Conservation (phyloP, 164 flowering plant genomes). For the Nymphaea colorata region DNA sequence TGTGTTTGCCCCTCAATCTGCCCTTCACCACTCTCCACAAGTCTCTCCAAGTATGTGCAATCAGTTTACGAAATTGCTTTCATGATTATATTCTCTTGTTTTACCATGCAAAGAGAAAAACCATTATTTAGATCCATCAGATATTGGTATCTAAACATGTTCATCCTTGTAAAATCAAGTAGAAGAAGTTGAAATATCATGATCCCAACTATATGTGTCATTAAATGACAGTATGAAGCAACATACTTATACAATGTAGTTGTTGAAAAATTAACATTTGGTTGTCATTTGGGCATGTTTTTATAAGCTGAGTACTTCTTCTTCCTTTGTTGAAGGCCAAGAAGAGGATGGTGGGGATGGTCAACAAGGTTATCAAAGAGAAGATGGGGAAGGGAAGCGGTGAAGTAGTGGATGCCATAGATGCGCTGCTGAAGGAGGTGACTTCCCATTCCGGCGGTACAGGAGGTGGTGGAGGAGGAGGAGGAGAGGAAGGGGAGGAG, state of each 20-base stretch:
- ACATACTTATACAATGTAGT: too few relatives aligned
- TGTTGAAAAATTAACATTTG: too few relatives aligned
- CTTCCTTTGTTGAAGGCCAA: constrained; percentile 41
- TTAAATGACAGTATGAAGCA: too few relatives aligned
- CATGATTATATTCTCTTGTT: too few relatives aligned
- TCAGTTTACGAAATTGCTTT: neutral
- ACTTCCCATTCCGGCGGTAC: neutral
- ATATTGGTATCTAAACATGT: too few relatives aligned
- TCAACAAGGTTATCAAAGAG: constrained; percentile 43
- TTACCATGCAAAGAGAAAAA: neutral
- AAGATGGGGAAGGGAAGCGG: constrained; percentile 25
- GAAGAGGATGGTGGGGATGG: constrained; percentile 48
- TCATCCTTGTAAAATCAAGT: too few relatives aligned
- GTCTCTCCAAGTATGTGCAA: constrained; percentile 57
- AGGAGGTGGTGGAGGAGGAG: constrained; percentile 23
- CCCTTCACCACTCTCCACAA: constrained; percentile 76
- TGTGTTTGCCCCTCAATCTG: constrained; percentile 72
- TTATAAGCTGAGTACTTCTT: too few relatives aligned
- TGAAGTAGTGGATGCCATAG: constrained; percentile 38
- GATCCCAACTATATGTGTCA: too few relatives aligned
- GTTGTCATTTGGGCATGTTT: too few relatives aligned
- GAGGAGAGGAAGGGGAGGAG: constrained; percentile 13
- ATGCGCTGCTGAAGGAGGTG: constrained; percentile 32
- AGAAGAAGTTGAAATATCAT: too few relatives aligned
- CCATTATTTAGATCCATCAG: too few relatives aligned